phyloP scores from a whole-genome alignment of 2,329 filamentous ascomycete species.

The Epichloe baconii region DNA sequence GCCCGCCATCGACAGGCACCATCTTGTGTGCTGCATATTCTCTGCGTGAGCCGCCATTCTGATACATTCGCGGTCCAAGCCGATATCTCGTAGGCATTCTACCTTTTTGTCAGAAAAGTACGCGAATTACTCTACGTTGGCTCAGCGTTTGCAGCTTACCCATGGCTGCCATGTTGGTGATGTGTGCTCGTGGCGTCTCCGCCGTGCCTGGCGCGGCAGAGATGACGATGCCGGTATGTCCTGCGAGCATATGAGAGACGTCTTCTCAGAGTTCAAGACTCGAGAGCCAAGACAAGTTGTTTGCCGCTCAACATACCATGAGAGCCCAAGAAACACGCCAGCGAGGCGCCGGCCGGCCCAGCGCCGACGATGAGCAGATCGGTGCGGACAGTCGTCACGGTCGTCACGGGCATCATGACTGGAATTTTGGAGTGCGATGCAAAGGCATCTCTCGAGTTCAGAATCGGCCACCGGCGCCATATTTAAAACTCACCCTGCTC shows the following conservation, averaged over 20 bases:
- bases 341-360: constrained; percentile 39
- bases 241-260: constrained; percentile 13
- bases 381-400: constrained; percentile 14
- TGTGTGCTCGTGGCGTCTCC: constrained; percentile 45
- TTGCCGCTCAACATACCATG: constrained; percentile 23
- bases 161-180: constrained; percentile 44
- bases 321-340: constrained; percentile 38
- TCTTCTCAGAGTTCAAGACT: neutral
- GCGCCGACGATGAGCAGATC: constrained; percentile 37
- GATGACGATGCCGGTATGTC: constrained; percentile 40
- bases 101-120: neutral
- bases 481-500: neutral
- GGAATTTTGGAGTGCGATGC: neutral
- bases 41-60: constrained; percentile 23
- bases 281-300: no score
- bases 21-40: constrained; percentile 37
- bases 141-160: constrained; percentile 9
- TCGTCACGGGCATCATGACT: neutral
- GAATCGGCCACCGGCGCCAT: neutral
- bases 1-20: constrained; percentile 38
- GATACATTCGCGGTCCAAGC: constrained; percentile 28
- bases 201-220: constrained; percentile 35
- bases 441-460: neutral
- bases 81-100: constrained; percentile 41
- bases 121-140: neutral